Percentiles rank a stretch among this genome's conserved stretches.
Conservation (phyloP, 2,329 filamentous ascomycete genomes). For the Colletotrichum lupini region DNA sequence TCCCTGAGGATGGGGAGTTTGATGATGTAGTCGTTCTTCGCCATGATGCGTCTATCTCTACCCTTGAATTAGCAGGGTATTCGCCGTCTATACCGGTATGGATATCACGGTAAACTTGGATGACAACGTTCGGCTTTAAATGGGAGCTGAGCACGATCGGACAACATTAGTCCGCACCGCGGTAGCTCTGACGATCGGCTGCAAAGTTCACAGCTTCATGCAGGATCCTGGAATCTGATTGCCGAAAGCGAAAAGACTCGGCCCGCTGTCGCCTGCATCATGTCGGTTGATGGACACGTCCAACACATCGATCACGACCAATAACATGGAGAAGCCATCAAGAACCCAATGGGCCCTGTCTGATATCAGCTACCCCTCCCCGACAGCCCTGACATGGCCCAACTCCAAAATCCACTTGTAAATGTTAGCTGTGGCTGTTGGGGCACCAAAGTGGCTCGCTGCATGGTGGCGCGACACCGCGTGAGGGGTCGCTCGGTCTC, state of each 20-base stretch:
- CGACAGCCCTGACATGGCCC: background rate
- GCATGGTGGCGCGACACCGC: background rate
- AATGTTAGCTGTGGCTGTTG: background rate
- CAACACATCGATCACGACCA: background rate
- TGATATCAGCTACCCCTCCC: background rate
- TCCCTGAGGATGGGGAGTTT: conserved; percentile 16
- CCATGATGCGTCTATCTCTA: background rate
- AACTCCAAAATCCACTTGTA: background rate
- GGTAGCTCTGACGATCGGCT: background rate
- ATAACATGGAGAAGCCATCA: background rate
- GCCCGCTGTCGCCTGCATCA: background rate
- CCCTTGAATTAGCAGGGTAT: background rate
- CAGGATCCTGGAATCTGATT: background rate
- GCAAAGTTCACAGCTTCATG: background rate
- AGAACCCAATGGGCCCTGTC: background rate
- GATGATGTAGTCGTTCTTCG: background rate
- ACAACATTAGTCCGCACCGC: background rate
- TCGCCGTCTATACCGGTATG: background rate
- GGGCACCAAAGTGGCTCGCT: background rate
- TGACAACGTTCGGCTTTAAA: background rate
- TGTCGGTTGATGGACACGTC: background rate
- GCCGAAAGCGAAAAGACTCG: background rate
- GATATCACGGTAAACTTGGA: background rate
- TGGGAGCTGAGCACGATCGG: background rate
- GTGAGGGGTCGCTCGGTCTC: background rate